Conservation (phyloP, 305 asterid genomes). For the Fraxinus paxiana region DNA sequence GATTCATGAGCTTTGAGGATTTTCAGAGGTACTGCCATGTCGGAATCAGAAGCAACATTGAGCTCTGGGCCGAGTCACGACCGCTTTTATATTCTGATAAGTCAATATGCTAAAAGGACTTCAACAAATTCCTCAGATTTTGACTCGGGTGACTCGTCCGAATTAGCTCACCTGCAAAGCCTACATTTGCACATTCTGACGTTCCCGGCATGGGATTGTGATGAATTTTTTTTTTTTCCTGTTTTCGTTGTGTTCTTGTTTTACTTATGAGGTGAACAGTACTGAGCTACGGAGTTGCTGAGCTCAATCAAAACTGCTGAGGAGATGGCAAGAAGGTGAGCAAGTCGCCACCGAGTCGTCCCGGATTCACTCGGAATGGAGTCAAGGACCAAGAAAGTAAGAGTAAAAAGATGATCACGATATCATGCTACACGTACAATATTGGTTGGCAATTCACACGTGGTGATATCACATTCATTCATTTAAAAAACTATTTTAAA, state of each 20-base stretch:
- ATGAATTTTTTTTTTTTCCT: not conserved
- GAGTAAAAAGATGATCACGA: not conserved
- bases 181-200: not conserved
- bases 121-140: slow-evolving; percentile 17
- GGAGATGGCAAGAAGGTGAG: slow-evolving; percentile 52
- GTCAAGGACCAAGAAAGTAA: not conserved
- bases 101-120: not conserved
- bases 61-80: slow-evolving; percentile 64
- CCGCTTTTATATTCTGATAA: slow-evolving; percentile 51
- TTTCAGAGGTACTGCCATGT: slow-evolving; percentile 52
- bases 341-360: slow-evolving; percentile 70
- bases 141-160: slow-evolving; percentile 33
- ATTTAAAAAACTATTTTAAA: no score
- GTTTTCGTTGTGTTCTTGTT: no score
- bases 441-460: no score
- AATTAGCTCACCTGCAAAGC: slow-evolving; percentile 12
- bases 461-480: no score
- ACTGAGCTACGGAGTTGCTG: no score
- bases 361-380: slow-evolving; percentile 41
- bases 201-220: not conserved
- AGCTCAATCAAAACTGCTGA: no score
- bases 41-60: slow-evolving; percentile 50
- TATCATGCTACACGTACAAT: no score
- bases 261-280: no score
- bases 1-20: slow-evolving; percentile 47